Evolutionary conservation across 768 basidiomycete species (phyloP).

Genomic region (Megacollybia marginata): DNA sequence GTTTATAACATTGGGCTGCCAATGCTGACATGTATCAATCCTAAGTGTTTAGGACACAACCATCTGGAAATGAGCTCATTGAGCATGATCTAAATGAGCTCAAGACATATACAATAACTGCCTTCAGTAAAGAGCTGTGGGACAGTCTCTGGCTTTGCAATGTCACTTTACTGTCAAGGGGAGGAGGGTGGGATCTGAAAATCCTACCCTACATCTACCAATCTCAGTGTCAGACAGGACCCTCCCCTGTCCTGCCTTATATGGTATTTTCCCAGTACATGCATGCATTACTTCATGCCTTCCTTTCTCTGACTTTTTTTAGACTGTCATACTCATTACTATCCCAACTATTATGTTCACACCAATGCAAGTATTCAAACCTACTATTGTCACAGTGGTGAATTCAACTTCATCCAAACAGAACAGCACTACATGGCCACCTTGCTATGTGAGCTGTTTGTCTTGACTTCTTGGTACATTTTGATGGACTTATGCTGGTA

Average conservation of each 20-base stretch:
- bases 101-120: not conserved
- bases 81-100: not conserved
- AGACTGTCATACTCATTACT: slow-evolving; percentile 2
- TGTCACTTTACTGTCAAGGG: not conserved
- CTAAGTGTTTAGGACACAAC: not conserved
- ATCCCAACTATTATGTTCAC: slow-evolving; percentile 4
- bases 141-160: not conserved
- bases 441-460: slow-evolving; percentile 3
- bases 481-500: not conserved
- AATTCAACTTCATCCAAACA: not conserved
- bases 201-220: too few species aligned
- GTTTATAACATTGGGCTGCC: not conserved
- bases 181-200: too few species aligned
- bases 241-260: too few species aligned
- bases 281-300: not conserved
- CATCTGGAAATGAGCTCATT: not conserved
- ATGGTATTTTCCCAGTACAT: too few species aligned
- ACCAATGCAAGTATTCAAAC: not conserved
- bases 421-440: slow-evolving; percentile 2
- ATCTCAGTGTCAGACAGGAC: too few species aligned
- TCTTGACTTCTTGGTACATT: not conserved
- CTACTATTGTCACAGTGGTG: not conserved
- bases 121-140: not conserved
- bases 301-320: not conserved
- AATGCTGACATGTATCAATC: not conserved